phyloP scores from a whole-genome alignment of 805 yeast species.

The Myxozyma geophila region DNA sequence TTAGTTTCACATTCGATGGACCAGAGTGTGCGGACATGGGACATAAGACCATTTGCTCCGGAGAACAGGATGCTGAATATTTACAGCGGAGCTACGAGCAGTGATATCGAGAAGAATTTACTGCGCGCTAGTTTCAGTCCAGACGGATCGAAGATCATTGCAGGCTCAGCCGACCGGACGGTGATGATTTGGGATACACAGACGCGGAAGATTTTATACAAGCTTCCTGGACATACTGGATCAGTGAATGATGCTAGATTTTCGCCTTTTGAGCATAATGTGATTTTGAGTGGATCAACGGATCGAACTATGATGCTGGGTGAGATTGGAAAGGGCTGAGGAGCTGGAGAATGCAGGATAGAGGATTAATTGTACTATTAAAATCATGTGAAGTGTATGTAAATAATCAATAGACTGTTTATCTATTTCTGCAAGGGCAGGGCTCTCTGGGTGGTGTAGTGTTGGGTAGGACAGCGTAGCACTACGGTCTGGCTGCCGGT shows the following conservation, averaged over 20 bases:
- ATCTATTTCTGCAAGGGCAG: no score
- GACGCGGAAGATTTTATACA: slow-evolving; percentile 53
- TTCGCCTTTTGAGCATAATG: slow-evolving; percentile 51
- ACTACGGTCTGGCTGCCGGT: no score
- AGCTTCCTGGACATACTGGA: slow-evolving; percentile 65
- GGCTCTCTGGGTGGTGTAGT: no score
- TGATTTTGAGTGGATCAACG: slow-evolving; percentile 33
- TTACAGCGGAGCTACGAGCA: slow-evolving; percentile 62
- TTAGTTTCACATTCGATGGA: slow-evolving; percentile 61
- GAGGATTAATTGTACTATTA: neutral
- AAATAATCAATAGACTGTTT: no score
- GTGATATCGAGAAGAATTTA: slow-evolving; percentile 54
- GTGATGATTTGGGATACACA: slow-evolving; percentile 65
- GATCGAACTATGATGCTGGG: slow-evolving; percentile 38
- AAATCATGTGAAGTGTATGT: no score
- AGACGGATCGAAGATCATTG: slow-evolving; percentile 49
- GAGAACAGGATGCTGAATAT: slow-evolving; percentile 43
- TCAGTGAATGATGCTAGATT: slow-evolving; percentile 64
- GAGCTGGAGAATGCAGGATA: neutral
- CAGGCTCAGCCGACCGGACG: slow-evolving; percentile 68
- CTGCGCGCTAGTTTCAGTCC: slow-evolving; percentile 54
- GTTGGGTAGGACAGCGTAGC: no score
- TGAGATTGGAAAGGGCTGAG: slow-evolving; percentile 30
- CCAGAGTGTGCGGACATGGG: slow-evolving; percentile 61
- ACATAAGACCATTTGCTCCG: slow-evolving; percentile 52